These are phyloP conservation scores for Rhynchosporium graminicola DNA, from an alignment of 2,329 filamentous ascomycete species.

Conservation along the genomic window DNA sequence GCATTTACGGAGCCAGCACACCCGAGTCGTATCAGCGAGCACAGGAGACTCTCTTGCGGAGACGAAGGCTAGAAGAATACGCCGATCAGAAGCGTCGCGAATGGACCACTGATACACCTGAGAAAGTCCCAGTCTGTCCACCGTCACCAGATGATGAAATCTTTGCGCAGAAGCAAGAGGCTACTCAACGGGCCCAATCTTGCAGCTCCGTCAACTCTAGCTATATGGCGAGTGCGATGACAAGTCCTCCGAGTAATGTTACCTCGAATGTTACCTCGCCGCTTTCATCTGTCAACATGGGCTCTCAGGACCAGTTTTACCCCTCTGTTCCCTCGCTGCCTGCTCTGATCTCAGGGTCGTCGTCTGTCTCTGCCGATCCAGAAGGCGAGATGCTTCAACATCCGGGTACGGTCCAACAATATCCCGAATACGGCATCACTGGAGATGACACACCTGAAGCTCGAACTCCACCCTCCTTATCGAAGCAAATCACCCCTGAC, in stretches of 20 bases:
- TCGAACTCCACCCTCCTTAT: constrained; percentile 35
- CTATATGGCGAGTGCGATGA: constrained; percentile 46
- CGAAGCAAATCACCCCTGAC: constrained; percentile 30
- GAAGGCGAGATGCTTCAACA: constrained; percentile 60
- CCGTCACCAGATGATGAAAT: constrained; percentile 50
- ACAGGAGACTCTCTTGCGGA: constrained; percentile 38
- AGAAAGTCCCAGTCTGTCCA: constrained; percentile 44
- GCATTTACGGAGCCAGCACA: constrained; percentile 44
- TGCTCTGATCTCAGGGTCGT: constrained; percentile 62
- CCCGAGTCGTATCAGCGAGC: constrained; percentile 45
- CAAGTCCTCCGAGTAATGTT: constrained; percentile 24
- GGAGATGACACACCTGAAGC: constrained; percentile 35
- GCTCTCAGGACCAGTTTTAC: constrained; percentile 45
- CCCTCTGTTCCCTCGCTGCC: constrained; percentile 66
- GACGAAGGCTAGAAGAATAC: constrained; percentile 41
- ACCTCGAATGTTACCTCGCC: constrained; percentile 33
- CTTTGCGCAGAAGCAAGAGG: constrained; percentile 34
- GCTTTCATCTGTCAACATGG: constrained; percentile 50
- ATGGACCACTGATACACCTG: constrained; percentile 18
- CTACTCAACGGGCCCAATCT: constrained; percentile 34
- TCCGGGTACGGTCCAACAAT: constrained; percentile 49
- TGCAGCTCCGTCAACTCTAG: constrained; percentile 38
- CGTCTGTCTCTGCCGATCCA: constrained; percentile 63
- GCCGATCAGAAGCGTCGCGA: constrained; percentile 41
- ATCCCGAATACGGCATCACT: constrained; percentile 38